phyloP scores from a whole-genome alignment of 108 stramenopile genomes.

The Nitzschia sp. region DNA sequence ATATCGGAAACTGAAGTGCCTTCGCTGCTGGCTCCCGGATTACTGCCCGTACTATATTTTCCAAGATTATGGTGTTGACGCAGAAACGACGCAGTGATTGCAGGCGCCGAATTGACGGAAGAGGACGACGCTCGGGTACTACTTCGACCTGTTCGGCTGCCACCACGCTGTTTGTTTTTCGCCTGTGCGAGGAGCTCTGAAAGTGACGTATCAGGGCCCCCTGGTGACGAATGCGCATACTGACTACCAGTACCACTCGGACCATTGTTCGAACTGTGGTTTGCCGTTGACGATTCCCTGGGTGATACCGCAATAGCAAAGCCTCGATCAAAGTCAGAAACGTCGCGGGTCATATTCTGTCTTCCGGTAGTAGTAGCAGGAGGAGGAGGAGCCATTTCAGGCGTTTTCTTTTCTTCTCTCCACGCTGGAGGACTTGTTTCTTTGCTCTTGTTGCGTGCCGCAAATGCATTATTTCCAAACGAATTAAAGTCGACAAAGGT shows the following conservation, averaged over 20 bases:
- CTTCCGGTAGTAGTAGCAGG: neutral
- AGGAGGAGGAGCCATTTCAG: neutral
- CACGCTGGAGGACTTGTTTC: neutral
- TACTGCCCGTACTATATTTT: slow-evolving; percentile 14
- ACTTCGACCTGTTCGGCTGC: slow-evolving; percentile 7
- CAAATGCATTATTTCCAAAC: slow-evolving; percentile 27
- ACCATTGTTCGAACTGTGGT: too few species aligned
- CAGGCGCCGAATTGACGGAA: slow-evolving; percentile 83
- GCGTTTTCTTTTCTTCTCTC: slow-evolving; percentile 10
- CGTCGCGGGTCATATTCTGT: neutral
- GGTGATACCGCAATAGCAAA: neutral
- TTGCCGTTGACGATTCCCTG: neutral
- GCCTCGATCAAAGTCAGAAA: neutral
- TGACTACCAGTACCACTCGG: neutral
- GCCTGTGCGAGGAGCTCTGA: slow-evolving; percentile 58
- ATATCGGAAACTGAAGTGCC: slow-evolving; percentile 80
- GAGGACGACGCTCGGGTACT: slow-evolving; percentile 27
- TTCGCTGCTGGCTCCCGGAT: neutral
- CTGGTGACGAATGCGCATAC: slow-evolving; percentile 11
- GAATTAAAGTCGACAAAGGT: slow-evolving; percentile 39
- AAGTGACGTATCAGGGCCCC: slow-evolving; percentile 30
- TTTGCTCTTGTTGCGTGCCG: neutral
- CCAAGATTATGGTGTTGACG: slow-evolving; percentile 53
- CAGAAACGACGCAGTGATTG: slow-evolving; percentile 56
- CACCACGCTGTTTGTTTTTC: slow-evolving; percentile 34